These are phyloP conservation scores for Onygenales sp. DNA, from an alignment of 2,329 filamentous ascomycete genomes.

Conservation along the genomic window DNA sequence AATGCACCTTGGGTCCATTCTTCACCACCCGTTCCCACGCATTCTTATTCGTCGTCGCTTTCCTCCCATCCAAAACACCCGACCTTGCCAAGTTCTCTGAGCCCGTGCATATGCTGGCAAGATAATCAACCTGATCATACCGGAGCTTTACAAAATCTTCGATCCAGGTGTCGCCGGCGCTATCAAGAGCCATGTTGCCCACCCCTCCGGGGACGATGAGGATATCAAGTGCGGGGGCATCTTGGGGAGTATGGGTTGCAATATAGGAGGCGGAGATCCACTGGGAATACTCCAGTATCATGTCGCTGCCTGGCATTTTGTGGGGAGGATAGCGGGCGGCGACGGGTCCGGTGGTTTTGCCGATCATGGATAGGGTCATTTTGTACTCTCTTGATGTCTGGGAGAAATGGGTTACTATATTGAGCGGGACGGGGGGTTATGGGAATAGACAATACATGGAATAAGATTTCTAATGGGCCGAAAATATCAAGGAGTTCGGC, in stretches of 20 bases:
- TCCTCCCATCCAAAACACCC: neutral
- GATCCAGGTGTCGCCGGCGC: constrained; percentile 14
- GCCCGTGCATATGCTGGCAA: constrained; percentile 7
- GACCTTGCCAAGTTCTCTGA: neutral
- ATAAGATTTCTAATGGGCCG: constrained; percentile 37
- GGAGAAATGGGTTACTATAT: neutral
- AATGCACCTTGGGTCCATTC: neutral
- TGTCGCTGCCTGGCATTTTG: neutral
- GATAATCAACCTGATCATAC: neutral
- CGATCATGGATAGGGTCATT: neutral
- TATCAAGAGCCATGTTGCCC: constrained; percentile 18
- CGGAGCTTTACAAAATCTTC: constrained; percentile 4
- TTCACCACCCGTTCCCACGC: neutral
- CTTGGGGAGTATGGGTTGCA: constrained; percentile 30
- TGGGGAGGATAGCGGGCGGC: constrained; percentile 12
- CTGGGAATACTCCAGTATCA: neutral
- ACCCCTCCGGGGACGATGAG: constrained; percentile 32
- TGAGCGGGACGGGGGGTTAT: neutral
- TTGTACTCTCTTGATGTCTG: neutral
- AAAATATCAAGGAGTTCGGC: constrained; percentile 38
- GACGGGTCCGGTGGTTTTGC: constrained; percentile 28
- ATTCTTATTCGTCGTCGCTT: constrained; percentile 8
- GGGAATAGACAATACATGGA: neutral
- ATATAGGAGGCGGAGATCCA: constrained; percentile 18
- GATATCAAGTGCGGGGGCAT: constrained; percentile 25